Percentiles rank a stretch among this genome's conserved stretches.
Conservation (phyloP, 2,329 filamentous ascomycete species). For the Teratosphaeria nubilosa region DNA sequence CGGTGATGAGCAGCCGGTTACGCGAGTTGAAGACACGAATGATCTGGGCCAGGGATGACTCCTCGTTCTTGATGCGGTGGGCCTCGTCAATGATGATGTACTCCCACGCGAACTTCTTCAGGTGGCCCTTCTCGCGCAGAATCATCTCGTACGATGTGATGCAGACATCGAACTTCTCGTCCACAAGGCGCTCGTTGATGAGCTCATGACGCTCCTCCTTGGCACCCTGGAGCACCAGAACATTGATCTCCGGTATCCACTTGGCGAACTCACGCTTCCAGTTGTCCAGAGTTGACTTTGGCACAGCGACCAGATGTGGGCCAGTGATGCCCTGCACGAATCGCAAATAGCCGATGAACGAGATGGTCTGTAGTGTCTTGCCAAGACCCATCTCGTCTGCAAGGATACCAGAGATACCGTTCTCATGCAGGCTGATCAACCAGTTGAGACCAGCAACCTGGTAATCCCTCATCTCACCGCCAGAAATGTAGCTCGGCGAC, state of each 20-base stretch:
- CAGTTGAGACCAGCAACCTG: slow-evolving; percentile 93
- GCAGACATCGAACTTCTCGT: slow-evolving; percentile 94
- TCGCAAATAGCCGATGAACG: slow-evolving; percentile 88
- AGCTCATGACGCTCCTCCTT: slow-evolving; percentile 86
- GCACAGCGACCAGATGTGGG: slow-evolving; percentile 83
- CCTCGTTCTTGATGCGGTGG: slow-evolving; percentile 98
- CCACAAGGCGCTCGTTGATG: slow-evolving; percentile 82
- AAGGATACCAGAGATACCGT: slow-evolving; percentile 94
- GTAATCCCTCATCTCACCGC: slow-evolving; percentile 86
- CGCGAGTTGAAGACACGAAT: slow-evolving; percentile 93
- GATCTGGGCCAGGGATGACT: slow-evolving; percentile 91
- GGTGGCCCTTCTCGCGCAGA: slow-evolving; percentile 79
- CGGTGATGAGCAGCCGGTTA: slow-evolving; percentile 90
- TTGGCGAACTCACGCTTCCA: slow-evolving; percentile 90
- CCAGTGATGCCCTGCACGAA: slow-evolving; percentile 83
- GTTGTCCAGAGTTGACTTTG: slow-evolving; percentile 96
- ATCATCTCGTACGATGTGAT: slow-evolving; percentile 99
- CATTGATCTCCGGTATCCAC: slow-evolving; percentile 94
- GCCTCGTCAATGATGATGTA: slow-evolving; percentile 99
- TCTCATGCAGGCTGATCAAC: slow-evolving; percentile 95
- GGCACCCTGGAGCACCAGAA: slow-evolving; percentile 83
- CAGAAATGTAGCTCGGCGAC: slow-evolving; percentile 79
- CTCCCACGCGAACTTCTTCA: slow-evolving; percentile 98
- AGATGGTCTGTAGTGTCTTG: slow-evolving; percentile 95
- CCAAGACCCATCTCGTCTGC: slow-evolving; percentile 98